Evolutionary conservation across 257 asterid species (phyloP), one percentile per base, ranked within the genome.

Genomic region (Nicotiana attenuata): DNA sequence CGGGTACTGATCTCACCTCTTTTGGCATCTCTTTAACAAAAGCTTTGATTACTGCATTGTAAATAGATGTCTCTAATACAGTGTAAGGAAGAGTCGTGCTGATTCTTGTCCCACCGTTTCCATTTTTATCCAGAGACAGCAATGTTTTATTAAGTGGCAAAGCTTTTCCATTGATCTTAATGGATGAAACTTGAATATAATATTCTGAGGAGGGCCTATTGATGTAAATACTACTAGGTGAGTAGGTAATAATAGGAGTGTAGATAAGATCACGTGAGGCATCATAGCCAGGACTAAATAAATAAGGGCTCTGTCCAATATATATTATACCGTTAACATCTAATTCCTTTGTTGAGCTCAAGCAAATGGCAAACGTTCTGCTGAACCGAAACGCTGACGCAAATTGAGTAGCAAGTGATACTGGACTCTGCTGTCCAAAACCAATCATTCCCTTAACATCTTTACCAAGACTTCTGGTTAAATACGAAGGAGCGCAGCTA

Each of bases 371-470:
- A 17, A 83, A 83, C 28, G 55, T 67, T 66, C 82, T 52, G 11
- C 31, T 31, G 69, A 83, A 29, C 53, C 20, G 31, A 31, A 83
- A 83, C 22, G n/a, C 29, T 1, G 13, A 38, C 5, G 77, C 31
- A 69, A 69, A 56, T 69, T 69, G 77, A 41, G 77, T 75, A 26
- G 13, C 67, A 26, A 29, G 76, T 22, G 59, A 83, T 35, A 61
- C 65, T n/a, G 65, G 3, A 50, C 47, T 33, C 9, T 19, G 71
- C 64, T 81, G 47, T 10, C 85, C 85, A 55, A 77, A 81, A 7
- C 85, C 82, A n/a, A 81, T 66, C 82, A 77, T 77, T 7, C 85
- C 85, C 29, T 20, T 83, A 5, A 38, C 85, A 65, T 53, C 80
- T 13, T 8, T 1, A 1, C 35, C 82, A 0, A 83, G 78, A 16